A percentile compares a stretch with the other conserved stretches of the same genome.
These are phyloP conservation scores for Dictyophora rubrovolvata DNA, from an alignment of 768 basidiomycete species.

Conservation along the genomic window DNA sequence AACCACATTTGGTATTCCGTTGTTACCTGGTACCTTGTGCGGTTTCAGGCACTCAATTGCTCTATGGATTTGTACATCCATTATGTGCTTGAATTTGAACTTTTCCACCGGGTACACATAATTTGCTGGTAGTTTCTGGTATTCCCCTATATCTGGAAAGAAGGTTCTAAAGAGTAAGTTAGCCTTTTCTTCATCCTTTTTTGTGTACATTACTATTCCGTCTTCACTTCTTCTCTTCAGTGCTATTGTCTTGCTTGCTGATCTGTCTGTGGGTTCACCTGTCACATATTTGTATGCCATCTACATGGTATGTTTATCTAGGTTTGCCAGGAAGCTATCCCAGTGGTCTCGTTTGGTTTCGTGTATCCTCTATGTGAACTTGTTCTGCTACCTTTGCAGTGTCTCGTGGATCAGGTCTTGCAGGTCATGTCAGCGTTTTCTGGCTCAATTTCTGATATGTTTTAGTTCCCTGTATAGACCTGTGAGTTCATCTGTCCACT, in stretches of 20 bases:
- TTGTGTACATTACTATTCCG: not conserved
- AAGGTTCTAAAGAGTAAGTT: not conserved
- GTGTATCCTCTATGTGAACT: not conserved
- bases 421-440: not conserved
- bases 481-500: conserved; percentile 25
- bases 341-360: not conserved
- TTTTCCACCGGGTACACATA: not conserved
- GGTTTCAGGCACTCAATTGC: not conserved
- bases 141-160: not conserved
- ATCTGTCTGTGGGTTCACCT: conserved; percentile 10
- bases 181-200: not conserved
- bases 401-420: not conserved
- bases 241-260: conserved; percentile 12
- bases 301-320: conserved; percentile 4
- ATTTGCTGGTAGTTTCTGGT: not conserved
- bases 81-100: not conserved
- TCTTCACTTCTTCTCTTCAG: conserved; percentile 2
- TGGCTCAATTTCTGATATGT: conserved; percentile 9
- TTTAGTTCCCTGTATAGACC: conserved; percentile 12
- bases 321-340: not conserved
- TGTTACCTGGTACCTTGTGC: conserved; percentile 1
- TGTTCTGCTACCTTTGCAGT: not conserved
- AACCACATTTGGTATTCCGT: conserved; percentile 8
- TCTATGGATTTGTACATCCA: not conserved
- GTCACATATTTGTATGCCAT: not conserved